phyloP scores from a whole-genome alignment of 441 rosid genomes.

The Euphorbia schlechtendalii region DNA sequence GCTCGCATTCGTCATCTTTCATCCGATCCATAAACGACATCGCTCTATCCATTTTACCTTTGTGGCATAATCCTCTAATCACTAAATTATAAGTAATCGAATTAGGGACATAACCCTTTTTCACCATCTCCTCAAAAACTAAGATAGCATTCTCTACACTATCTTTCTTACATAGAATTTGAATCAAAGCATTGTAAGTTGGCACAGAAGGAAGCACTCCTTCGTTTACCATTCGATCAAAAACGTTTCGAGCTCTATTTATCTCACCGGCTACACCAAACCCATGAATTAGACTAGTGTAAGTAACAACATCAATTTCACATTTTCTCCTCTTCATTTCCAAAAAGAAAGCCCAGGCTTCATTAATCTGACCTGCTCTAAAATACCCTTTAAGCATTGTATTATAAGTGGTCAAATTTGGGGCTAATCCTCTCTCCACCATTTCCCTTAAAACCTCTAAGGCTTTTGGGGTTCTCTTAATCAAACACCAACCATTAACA shows the following conservation, averaged over 20 bases:
- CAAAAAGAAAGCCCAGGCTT: constrained; percentile 76
- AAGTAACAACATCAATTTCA: constrained; percentile 70
- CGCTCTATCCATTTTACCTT: constrained; percentile 55
- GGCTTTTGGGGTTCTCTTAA: constrained; percentile 69
- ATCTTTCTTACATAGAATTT: constrained; percentile 87
- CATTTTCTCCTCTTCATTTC: constrained; percentile 84
- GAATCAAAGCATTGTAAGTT: constrained; percentile 82
- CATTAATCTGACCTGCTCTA: constrained; percentile 64
- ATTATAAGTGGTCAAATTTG: constrained; percentile 61
- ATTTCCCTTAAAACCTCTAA: constrained; percentile 71
- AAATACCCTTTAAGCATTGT: constrained; percentile 75
- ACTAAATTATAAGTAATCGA: constrained; percentile 58
- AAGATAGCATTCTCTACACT: constrained; percentile 59
- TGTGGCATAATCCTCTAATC: constrained; percentile 77
- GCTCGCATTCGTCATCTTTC: constrained; percentile 53
- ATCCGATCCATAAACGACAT: constrained; percentile 56
- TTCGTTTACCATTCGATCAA: constrained; percentile 57
- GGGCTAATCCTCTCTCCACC: constrained; percentile 62
- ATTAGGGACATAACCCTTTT: constrained; percentile 67
- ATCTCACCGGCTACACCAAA: constrained; percentile 70
- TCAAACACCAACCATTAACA: constrained; percentile 87
- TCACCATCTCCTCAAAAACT: constrained; percentile 72
- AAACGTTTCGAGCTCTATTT: constrained; percentile 51
- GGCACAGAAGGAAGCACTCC: constrained; percentile 84
- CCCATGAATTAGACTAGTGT: constrained; percentile 71